Evolutionary conservation across 345 rosid species (phyloP).

Genomic region (Citrus medica): DNA sequence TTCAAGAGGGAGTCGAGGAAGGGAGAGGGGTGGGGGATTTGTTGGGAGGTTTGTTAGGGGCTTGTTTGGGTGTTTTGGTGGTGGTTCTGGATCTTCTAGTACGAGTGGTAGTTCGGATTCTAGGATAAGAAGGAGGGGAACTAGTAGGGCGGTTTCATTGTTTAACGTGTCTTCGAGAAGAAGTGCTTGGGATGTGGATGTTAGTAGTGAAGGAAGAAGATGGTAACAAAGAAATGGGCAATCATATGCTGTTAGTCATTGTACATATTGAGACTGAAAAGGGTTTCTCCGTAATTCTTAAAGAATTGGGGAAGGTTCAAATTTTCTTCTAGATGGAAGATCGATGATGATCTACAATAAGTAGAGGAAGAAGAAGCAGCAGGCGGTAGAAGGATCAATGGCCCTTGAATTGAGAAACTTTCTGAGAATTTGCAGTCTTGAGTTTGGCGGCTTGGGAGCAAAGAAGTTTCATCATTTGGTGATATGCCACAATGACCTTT

Average conservation of each 20-base stretch:
- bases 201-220: conserved; percentile 5
- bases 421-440: neutral
- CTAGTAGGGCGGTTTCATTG: conserved; percentile 15
- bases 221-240: neutral
- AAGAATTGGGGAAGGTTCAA: conserved; percentile 12
- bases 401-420: neutral
- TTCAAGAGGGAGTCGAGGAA: conserved; percentile 48
- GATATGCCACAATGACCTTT: neutral
- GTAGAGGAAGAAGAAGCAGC: neutral
- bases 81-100: conserved; percentile 24
- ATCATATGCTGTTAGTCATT: neutral
- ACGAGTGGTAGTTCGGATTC: conserved; percentile 29
- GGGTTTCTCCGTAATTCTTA: neutral
- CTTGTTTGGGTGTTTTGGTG: conserved; percentile 57
- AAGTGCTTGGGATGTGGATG: conserved; percentile 6
- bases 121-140: conserved; percentile 9
- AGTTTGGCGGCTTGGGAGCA: neutral
- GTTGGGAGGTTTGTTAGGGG: conserved; percentile 39
- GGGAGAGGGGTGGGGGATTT: conserved; percentile 54
- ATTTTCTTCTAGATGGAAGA: neutral
- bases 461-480: neutral
- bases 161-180: conserved; percentile 25
- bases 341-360: neutral
- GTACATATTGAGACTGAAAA: conserved; percentile 14
- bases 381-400: neutral